Base-by-base conservation (phyloP, 257 asterid genomes). In the Gardenia jasminoides region DNA sequence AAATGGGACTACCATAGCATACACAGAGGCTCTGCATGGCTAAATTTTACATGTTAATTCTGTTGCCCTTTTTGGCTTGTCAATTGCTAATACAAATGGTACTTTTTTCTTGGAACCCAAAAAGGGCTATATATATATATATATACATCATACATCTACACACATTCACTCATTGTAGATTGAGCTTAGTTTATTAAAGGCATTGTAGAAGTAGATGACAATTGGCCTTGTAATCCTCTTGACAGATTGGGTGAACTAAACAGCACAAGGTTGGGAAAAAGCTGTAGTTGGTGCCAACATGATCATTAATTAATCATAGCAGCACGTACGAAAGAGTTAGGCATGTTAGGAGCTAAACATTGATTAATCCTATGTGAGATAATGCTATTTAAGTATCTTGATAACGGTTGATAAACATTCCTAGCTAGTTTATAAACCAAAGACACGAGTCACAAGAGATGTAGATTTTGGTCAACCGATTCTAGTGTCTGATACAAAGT, bases 401-500 rank as follows among this genome's bases (percentile, higher is more conserved):
- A 30, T 31, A 33, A 13, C 7, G 48, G n/a, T 10, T 28, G 19
- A 26, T 10, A 19, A 47, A 71, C 66, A 33, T 47, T 26, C 75
- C 15, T 24, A 33, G 2, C 15, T 24, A 33, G 2, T 48, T 76
- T 61, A 26, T 72, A 31, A 52, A 0, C 9, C 67, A 70, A 59
- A 24, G 58, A 48, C 59, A 68, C 46, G 39, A 41, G 76, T 76
- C 68, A 26, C 77, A 64, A 50, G 46, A 41, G 67, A 26, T 77
- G 70, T n/a, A 52, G 76, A 65, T 77, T 65, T 65, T 81, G 84
- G 79, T 72, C 76, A 82, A 82, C 76, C 31, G 36, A 72, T 72
- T 76, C n/a, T 65, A 22, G 20, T 10, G 64, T 52, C 67, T 69
- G 10, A 43, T 43, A 43, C 58, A 39, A n/a, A 41, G 83, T 26